A percentile compares a stretch with the other conserved stretches of the same genome.
Conservation (phyloP, 768 basidiomycete species). For the Trametes cinnabarina region DNA sequence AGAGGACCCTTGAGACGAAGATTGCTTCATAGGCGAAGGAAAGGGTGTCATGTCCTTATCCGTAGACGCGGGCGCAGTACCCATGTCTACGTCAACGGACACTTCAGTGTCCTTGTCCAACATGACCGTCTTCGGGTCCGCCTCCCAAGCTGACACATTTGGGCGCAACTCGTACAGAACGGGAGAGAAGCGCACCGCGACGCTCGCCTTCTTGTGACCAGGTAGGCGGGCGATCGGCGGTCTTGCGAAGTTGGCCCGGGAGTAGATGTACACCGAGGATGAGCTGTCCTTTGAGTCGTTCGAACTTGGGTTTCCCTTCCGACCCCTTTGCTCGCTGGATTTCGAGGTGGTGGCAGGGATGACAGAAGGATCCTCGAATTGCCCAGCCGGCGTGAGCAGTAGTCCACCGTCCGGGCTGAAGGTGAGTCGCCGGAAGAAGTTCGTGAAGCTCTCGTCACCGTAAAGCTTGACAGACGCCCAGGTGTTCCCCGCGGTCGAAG, state of each 20-base stretch:
- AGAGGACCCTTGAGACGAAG: slow-evolving; percentile 18
- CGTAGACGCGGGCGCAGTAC: slow-evolving; percentile 11
- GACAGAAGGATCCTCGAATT: slow-evolving; percentile 90
- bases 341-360: slow-evolving; percentile 36
- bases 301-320: slow-evolving; percentile 52
- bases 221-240: slow-evolving; percentile 94
- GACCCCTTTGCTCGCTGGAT: slow-evolving; percentile 49
- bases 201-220: slow-evolving; percentile 93
- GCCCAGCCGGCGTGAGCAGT: slow-evolving; percentile 92
- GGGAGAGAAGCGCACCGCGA: slow-evolving; percentile 92
- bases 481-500: slow-evolving; percentile 45
- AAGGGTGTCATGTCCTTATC: slow-evolving; percentile 12
- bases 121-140: slow-evolving; percentile 53
- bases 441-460: slow-evolving; percentile 92
- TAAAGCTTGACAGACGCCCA: slow-evolving; percentile 82
- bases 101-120: slow-evolving; percentile 68
- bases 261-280: slow-evolving; percentile 89
- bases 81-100: slow-evolving; percentile 54
- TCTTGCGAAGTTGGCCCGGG: slow-evolving; percentile 88
- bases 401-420: slow-evolving; percentile 96
- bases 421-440: slow-evolving; percentile 91
- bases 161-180: slow-evolving; percentile 87
- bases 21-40: slow-evolving; percentile 14
- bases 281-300: slow-evolving; percentile 36
- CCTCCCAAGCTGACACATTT: slow-evolving; percentile 41